Conservation (phyloP, 2,329 filamentous ascomycete species). For the Chlorencoelia australis region DNA sequence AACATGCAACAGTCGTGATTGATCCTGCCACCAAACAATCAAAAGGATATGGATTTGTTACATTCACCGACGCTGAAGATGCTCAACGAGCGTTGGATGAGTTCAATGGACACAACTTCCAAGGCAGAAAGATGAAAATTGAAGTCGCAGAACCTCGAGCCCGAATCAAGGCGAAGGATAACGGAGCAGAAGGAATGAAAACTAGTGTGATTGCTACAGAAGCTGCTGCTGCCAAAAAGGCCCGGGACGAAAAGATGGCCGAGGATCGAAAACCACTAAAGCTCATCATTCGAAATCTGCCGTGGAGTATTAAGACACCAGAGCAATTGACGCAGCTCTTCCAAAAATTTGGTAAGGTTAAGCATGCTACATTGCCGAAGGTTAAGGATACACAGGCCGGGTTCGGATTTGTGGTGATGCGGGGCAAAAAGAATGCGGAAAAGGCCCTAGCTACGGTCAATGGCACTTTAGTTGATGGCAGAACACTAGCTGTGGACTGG, state of each 20-base stretch:
- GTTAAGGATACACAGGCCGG: conserved; percentile 61
- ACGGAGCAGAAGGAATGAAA: conserved; percentile 25
- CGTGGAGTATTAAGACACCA: conserved; percentile 86
- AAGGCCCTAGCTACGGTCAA: conserved; percentile 78
- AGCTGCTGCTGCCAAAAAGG: conserved; percentile 36
- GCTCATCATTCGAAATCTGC: conserved; percentile 84
- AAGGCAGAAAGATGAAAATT: conserved; percentile 73
- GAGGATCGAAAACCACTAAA: conserved; percentile 56
- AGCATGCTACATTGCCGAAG: conserved; percentile 75
- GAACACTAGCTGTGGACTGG: conserved; percentile 89
- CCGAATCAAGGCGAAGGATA: conserved; percentile 48
- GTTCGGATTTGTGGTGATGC: conserved; percentile 86
- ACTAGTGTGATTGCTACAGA: conserved; percentile 28
- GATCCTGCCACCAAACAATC: conserved; percentile 81
- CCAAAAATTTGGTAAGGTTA: conserved; percentile 82
- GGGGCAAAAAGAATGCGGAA: conserved; percentile 84
- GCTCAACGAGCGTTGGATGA: conserved; percentile 71
- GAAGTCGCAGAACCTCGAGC: conserved; percentile 83
- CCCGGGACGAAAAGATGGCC: conserved; percentile 50
- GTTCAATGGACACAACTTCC: conserved; percentile 66
- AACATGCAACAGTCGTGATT: conserved; percentile 86
- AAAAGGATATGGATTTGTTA: conserved; percentile 92
- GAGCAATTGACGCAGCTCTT: conserved; percentile 76
- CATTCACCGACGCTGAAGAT: conserved; percentile 89
- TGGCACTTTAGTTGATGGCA: conserved; percentile 80